Percentiles rank a stretch among this genome's conserved stretches.
Conservation (phyloP, 2,329 filamentous ascomycete genomes). For the Talaromyces sp. region DNA sequence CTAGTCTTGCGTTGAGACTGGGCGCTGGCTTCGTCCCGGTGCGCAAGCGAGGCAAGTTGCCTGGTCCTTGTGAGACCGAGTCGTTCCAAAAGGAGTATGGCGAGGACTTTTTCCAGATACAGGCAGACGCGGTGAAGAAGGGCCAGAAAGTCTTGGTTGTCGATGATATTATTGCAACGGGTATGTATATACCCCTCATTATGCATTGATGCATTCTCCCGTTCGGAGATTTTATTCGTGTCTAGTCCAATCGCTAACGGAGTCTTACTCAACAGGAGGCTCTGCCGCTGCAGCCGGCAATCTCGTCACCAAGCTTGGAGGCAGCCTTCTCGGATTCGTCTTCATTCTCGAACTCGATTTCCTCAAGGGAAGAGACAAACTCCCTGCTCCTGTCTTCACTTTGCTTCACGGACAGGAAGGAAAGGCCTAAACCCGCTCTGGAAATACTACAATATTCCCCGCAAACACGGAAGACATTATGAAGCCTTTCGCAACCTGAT, state of each 20-base stretch:
- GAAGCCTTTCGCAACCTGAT: not conserved
- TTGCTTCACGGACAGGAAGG: constrained; percentile 65
- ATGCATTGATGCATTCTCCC: not conserved
- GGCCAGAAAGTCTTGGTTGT: constrained; percentile 91
- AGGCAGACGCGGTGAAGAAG: constrained; percentile 75
- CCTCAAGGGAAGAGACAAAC: constrained; percentile 86
- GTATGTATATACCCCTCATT: constrained; percentile 47
- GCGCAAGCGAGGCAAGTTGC: constrained; percentile 92
- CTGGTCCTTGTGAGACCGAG: constrained; percentile 80
- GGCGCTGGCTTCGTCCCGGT: constrained; percentile 88
- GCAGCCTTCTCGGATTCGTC: constrained; percentile 79
- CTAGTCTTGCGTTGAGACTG: constrained; percentile 76
- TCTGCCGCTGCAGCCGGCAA: constrained; percentile 84
- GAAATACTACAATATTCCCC: not conserved
- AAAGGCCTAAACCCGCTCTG: constrained; percentile 18
- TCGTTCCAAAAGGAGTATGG: constrained; percentile 95
- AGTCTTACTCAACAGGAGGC: constrained; percentile 61
- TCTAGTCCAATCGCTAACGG: constrained; percentile 10
- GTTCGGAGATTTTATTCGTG: not conserved
- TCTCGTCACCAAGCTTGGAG: constrained; percentile 81
- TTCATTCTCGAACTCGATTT: constrained; percentile 96
- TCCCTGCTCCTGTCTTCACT: constrained; percentile 78
- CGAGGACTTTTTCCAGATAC: constrained; percentile 92
- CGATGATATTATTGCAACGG: constrained; percentile 97
- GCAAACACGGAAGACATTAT: not conserved